These are phyloP conservation scores for Blepharisma stoltei DNA, from an alignment of 73 alveolate species.

Conservation along the genomic window DNA sequence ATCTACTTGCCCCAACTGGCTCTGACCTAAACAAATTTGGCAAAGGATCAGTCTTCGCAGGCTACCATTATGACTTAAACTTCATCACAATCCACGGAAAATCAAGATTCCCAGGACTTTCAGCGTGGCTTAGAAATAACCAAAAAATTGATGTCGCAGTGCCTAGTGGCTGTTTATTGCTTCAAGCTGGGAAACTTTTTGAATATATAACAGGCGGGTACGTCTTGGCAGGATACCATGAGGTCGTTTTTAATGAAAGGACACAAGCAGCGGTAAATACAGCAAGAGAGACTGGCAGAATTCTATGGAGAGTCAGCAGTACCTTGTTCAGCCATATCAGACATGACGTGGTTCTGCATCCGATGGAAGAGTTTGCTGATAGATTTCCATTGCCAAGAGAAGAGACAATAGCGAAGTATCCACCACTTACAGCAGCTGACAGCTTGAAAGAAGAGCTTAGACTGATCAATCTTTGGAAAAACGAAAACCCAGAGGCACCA, in stretches of 20 bases:
- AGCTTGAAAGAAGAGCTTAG: constrained; percentile 63
- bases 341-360: constrained; percentile 67
- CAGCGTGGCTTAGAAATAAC: constrained; percentile 72
- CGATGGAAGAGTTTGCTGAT: constrained; percentile 64
- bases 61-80: constrained; percentile 83
- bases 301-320: constrained; percentile 83
- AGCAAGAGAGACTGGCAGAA: constrained; percentile 42
- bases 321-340: constrained; percentile 80
- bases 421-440: constrained; percentile 54
- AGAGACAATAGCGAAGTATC: constrained; percentile 52
- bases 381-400: constrained; percentile 27
- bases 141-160: constrained; percentile 52
- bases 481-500: no score
- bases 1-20: constrained; percentile 92
- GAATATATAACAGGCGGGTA: constrained; percentile 85
- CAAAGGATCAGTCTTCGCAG: constrained; percentile 83
- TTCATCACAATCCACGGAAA: constrained; percentile 80
- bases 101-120: constrained; percentile 75
- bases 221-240: constrained; percentile 82
- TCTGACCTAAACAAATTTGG: constrained; percentile 74
- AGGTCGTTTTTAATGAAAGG: constrained; percentile 66
- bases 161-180: constrained; percentile 69
- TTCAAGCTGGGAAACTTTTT: constrained; percentile 75
- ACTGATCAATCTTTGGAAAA: constrained; percentile 48
- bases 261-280: constrained; percentile 45